Evolutionary conservation across 306 rosid species (phyloP).

Genomic region (Luffa aegyptiaca): DNA sequence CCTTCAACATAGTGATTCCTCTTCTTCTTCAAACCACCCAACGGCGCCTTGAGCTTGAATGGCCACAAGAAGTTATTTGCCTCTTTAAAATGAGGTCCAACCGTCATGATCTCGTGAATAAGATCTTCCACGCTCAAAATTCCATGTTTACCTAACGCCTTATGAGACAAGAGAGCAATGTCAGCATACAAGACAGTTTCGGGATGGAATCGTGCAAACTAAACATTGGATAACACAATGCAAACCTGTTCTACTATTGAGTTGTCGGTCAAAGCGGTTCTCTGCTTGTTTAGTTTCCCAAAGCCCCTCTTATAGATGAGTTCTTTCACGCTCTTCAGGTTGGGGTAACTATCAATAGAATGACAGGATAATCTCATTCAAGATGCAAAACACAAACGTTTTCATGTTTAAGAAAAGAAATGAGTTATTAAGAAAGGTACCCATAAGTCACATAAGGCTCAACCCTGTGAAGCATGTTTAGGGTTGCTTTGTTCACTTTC

Average conservation of each 20-base stretch:
- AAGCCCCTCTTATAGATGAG: slow-evolving; percentile 76
- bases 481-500: slow-evolving; percentile 76
- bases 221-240: not conserved
- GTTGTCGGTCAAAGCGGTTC: slow-evolving; percentile 63
- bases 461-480: slow-evolving; percentile 80
- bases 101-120: slow-evolving; percentile 72
- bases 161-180: not conserved
- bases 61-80: slow-evolving; percentile 91
- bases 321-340: slow-evolving; percentile 77
- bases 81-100: slow-evolving; percentile 82
- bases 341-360: slow-evolving; percentile 46
- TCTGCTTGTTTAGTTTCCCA: slow-evolving; percentile 68
- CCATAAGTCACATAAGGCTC: slow-evolving; percentile 85
- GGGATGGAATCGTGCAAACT: not conserved
- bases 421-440: slow-evolving; percentile 16
- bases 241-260: slow-evolving; percentile 57
- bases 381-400: not conserved
- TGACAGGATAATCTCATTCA: not conserved
- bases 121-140: slow-evolving; percentile 66
- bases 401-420: too few species aligned
- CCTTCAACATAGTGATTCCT: slow-evolving; percentile 91
- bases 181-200: not conserved
- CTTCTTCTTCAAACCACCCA: slow-evolving; percentile 86
- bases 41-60: slow-evolving; percentile 82
- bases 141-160: slow-evolving; percentile 71